phyloP scores from a whole-genome alignment of 129 eudicot species.

The Rutidosis leptorrhynchoides region DNA sequence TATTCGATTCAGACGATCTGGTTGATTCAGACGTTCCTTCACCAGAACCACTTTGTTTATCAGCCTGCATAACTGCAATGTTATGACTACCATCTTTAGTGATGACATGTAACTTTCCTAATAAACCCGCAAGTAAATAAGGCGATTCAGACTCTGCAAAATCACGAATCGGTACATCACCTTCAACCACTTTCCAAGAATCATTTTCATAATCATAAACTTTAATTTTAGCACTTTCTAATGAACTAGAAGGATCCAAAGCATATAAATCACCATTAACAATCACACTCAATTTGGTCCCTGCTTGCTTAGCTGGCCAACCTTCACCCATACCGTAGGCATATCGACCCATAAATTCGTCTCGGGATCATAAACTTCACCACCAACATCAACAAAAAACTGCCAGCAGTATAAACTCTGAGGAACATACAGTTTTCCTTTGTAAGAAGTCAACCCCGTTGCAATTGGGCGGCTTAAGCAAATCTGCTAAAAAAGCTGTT shows the following conservation, averaged over 20 bases:
- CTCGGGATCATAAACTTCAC: too few species aligned
- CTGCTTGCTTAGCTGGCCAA: too few species aligned
- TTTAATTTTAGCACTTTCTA: too few species aligned
- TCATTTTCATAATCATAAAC: too few species aligned
- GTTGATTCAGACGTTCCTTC: conserved; percentile 35
- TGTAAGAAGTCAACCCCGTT: conserved; percentile 85
- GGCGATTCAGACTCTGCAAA: conserved; percentile 98
- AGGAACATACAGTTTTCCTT: conserved; percentile 85
- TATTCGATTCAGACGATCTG: conserved; percentile 28
- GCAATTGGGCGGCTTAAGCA: too few species aligned
- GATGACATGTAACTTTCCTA: conserved; percentile 66
- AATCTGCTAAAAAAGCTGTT: too few species aligned
- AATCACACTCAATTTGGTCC: conserved; percentile 80
- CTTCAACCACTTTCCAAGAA: too few species aligned
- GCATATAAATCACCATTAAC: conserved; percentile 91
- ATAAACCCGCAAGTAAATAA: conserved; percentile 7
- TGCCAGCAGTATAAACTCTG: conserved; percentile 91
- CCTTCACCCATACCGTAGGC: conserved; percentile 99
- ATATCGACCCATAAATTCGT: too few species aligned
- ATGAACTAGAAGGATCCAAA: conserved; percentile 70
- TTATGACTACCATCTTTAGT: conserved; percentile 73
- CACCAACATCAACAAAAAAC: too few species aligned
- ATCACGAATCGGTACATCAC: too few species aligned
- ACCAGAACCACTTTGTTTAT: conserved; percentile 28
- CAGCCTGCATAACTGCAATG: conserved; percentile 73